Evolutionary conservation across 1,139 yeast species (phyloP), one percentile per base, ranked within the genome.

Genomic region (Saccharomycopsis hybrid): DNA sequence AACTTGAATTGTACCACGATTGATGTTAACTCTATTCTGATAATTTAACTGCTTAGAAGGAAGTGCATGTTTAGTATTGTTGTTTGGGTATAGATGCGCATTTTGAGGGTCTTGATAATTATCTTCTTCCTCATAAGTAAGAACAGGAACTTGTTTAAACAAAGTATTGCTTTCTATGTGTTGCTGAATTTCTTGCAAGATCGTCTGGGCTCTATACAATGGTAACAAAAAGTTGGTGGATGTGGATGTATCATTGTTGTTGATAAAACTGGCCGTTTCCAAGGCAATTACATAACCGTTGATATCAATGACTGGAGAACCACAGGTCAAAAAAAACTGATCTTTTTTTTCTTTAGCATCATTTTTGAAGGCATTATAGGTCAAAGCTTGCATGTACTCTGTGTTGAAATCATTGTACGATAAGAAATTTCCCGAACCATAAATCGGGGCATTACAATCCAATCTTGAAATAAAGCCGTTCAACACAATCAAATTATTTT

Each of bases 331-430:
- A 39, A 53, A 53, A 29, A 52, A 51, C 41, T 51, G 54, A 37
- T 53, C 55, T 32, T 52, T 52, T 28, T 52, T 52, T 30, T 52
- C 55, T 42, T 50, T 52, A 24, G 54, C 46, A 40, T 53, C 54
- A 38, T 53, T 51, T 33, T 53, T 51, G 39, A 97, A 97, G 8
- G 95, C 84, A 0, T 97, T 96, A 57, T 90, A 78, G 1, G 97
- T 96, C 13, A 97, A 96, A 1, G 97, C 97, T 66, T 90, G 97
- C 54, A 89, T 88, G 67, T 90, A 90, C 65, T 88, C 96, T 0
- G 97, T 90, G 64, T 90, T 90, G 74, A 89, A 90, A 69, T 89
- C 97, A 62, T 86, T 88, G 64, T 89, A 90, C n/a, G 94, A 82
- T 59, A 85, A 71, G 31, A 50, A 50, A 32, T 50, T 54, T 8